Percentiles rank a stretch among this genome's conserved stretches.
Evolutionary conservation across 495 filamentous ascomycete species (phyloP).

Genomic region (Podospora bellae-mahoneyi): DNA sequence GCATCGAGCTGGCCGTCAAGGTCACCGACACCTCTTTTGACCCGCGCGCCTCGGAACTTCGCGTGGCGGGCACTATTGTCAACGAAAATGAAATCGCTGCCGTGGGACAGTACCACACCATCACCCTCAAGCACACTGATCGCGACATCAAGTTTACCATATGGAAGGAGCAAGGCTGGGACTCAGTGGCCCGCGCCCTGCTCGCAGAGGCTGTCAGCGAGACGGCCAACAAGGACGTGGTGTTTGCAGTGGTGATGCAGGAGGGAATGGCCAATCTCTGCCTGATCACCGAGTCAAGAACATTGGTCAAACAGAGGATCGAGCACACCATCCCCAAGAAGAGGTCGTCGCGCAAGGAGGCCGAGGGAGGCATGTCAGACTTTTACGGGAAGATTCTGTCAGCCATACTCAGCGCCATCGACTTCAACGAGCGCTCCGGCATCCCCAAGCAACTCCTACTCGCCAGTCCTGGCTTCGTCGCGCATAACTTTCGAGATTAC

Average conservation of each 20-base stretch:
- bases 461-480: slow-evolving; percentile 85
- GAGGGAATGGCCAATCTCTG: slow-evolving; percentile 92
- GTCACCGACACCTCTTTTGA: slow-evolving; percentile 90
- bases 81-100: slow-evolving; percentile 81
- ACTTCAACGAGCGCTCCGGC: slow-evolving; percentile 51
- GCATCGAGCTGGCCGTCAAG: slow-evolving; percentile 72
- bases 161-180: slow-evolving; percentile 87
- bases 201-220: slow-evolving; percentile 75
- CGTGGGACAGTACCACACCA: slow-evolving; percentile 82
- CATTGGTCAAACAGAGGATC: slow-evolving; percentile 81
- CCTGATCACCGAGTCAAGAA: slow-evolving; percentile 87
- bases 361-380: slow-evolving; percentile 70
- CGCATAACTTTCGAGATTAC: slow-evolving; percentile 73
- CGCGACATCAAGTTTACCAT: slow-evolving; percentile 58
- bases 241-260: slow-evolving; percentile 90
- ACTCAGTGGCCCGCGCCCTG: slow-evolving; percentile 76
- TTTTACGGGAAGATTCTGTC: slow-evolving; percentile 79
- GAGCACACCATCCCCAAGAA: slow-evolving; percentile 82
- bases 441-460: slow-evolving; percentile 55
- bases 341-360: slow-evolving; percentile 56
- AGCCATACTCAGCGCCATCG: slow-evolving; percentile 72
- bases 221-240: slow-evolving; percentile 65
- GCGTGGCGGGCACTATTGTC: slow-evolving; percentile 77
- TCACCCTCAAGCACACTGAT: slow-evolving; percentile 66
- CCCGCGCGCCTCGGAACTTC: slow-evolving; percentile 73